Evolutionary conservation across 768 basidiomycete genomes (phyloP), one percentile per base, ranked within the genome.

Genomic region (Rhizopogon roseolus): DNA sequence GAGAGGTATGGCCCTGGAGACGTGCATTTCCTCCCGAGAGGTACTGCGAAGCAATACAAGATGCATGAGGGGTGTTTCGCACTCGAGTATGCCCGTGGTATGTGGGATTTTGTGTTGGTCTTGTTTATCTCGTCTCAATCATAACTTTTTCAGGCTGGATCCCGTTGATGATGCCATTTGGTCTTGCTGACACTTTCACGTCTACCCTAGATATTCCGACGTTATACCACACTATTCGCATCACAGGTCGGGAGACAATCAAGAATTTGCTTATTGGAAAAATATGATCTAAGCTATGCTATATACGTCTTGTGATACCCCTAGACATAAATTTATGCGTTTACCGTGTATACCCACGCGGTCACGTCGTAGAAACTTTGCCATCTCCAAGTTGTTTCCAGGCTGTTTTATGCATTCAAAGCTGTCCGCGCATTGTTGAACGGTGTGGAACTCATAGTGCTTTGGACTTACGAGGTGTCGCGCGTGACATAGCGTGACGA

Each of bases 31-130:
- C 75, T 98, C 53, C 85, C 78, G 9, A 76, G 96, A 38, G 93
- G 93, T 5, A 79, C 81, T 3, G 87, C 84, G 53, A 98, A 97
- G 76, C 97, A 99, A 71, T 98, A 98, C 73, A 96, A 95, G 70
- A 95, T 98, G 90, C 92, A 92, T 64, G 82, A 94, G 55, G 94
- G 93, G 13, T 96, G 92, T 67, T 98, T 92, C 68, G 97, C 97
- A 7, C 72, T 99, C 59, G 97, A 99, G 70, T 94, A 96, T 62
- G 96, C 95, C 40, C 71, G 88, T 68, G 96, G 96, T 94, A 60
- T 38, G 80, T 73, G 1, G 13, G 14, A 54, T 41, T 37, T 46
- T 6, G n/a, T 6, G 13, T 46, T 44, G 9, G 39, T 25, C 32
- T 42, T 28, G 29, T 44, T 10, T 16, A 9, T 39, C 43, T 27